Evolutionary conservation across 306 rosid genomes (phyloP).

Genomic region (Vigna trinervia): DNA sequence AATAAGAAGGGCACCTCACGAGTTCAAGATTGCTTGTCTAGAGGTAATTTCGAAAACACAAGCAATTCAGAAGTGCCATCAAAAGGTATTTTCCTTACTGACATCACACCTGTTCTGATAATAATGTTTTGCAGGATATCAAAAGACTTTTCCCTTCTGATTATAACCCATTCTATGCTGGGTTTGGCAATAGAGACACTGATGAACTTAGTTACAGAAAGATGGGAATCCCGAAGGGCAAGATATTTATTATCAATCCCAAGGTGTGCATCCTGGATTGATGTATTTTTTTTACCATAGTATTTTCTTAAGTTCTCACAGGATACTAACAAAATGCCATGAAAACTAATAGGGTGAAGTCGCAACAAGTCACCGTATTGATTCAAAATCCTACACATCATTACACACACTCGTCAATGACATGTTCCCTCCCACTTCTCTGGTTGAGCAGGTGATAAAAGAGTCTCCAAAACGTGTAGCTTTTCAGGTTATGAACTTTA

Average conservation of each 20-base stretch:
- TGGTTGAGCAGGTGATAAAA: constrained; percentile 76
- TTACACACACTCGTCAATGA: constrained; percentile 93
- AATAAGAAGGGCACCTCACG: constrained; percentile 97
- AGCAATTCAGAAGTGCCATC: constrained; percentile 26
- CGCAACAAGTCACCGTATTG: constrained; percentile 86
- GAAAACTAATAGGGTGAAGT: constrained; percentile 82
- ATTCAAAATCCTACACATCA: constrained; percentile 88
- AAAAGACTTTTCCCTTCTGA: constrained; percentile 88
- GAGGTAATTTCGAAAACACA: constrained; percentile 64
- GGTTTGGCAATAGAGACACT: constrained; percentile 95
- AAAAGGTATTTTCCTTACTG: constrained; percentile 21
- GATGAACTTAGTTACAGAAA: constrained; percentile 94
- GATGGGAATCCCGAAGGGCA: constrained; percentile 96
- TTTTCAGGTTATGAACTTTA: constrained; percentile 4
- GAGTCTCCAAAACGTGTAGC: neutral
- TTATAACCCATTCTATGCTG: constrained; percentile 94
- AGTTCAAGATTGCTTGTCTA: constrained; percentile 96
- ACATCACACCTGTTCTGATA: neutral
- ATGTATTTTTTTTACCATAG: neutral
- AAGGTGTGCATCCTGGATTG: constrained; percentile 62
- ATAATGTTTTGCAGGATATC: constrained; percentile 70
- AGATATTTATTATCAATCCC: constrained; percentile 95
- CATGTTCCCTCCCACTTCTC: constrained; percentile 95
- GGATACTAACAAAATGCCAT: constrained; percentile 8
- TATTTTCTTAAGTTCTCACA: constrained; percentile 27